Evolutionary conservation across 2,329 filamentous ascomycete species (phyloP).

Genomic region (Aspergillus intermedius): DNA sequence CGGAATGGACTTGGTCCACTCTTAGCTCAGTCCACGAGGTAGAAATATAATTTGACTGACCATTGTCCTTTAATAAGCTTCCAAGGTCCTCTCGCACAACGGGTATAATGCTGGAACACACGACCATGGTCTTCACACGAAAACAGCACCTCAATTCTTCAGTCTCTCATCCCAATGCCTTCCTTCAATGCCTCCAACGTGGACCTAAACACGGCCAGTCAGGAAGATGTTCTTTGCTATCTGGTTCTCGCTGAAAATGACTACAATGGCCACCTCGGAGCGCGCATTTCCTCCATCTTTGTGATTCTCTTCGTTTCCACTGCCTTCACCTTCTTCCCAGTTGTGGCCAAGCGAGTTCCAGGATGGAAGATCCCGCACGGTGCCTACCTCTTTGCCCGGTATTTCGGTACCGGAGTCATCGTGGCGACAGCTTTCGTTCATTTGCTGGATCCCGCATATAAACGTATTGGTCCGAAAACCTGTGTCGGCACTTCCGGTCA

Average conservation of each 20-base stretch:
- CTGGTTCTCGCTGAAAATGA: conserved; percentile 43
- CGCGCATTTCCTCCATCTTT: conserved; percentile 40
- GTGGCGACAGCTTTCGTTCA: conserved; percentile 45
- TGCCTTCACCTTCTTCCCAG: conserved; percentile 40
- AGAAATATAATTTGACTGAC: too few relatives aligned
- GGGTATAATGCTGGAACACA: too few relatives aligned
- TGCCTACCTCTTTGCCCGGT: conserved; percentile 43
- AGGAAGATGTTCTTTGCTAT: conserved; percentile 46
- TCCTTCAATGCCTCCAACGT: conserved; percentile 22
- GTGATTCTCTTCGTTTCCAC: conserved; percentile 41
- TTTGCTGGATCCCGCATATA: conserved; percentile 42
- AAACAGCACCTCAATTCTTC: too few relatives aligned
- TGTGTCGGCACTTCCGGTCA: conserved; percentile 50
- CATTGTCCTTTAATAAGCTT: too few relatives aligned
- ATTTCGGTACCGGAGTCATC: conserved; percentile 45
- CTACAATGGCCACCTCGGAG: conserved; percentile 47
- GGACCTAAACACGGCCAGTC: conserved; percentile 39
- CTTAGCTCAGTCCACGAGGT: too few relatives aligned
- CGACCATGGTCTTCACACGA: too few relatives aligned
- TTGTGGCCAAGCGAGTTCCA: conserved; percentile 37
- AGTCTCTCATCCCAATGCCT: neutral
- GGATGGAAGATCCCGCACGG: conserved; percentile 36
- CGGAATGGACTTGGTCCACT: too few relatives aligned
- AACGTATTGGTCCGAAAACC: conserved; percentile 40
- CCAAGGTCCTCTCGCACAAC: too few relatives aligned